A percentile compares a stretch with the other conserved stretches of the same genome.
phyloP scores from a whole-genome alignment of 257 asterid species.

The Solanum sitiens region DNA sequence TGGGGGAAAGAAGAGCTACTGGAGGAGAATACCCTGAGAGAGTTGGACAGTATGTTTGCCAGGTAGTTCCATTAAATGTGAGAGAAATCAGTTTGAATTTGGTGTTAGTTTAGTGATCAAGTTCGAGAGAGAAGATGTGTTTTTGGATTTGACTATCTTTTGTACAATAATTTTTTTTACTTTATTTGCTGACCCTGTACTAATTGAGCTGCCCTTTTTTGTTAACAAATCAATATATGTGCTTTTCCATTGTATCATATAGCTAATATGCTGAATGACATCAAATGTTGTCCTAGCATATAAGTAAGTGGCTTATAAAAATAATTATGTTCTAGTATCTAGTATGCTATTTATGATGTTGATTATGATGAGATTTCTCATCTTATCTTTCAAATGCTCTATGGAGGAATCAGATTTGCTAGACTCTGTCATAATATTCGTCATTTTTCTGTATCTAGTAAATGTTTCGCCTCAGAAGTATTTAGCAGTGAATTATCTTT shows the following conservation, averaged over 20 bases:
- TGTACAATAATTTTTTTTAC: background rate
- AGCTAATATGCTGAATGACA: background rate
- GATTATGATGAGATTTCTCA: background rate
- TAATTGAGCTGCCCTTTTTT: background rate
- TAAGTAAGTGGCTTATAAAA: background rate
- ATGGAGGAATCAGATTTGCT: background rate
- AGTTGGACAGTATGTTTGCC: slow-evolving; percentile 57
- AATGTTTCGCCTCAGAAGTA: background rate
- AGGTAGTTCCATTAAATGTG: slow-evolving; percentile 25
- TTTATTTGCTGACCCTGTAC: background rate
- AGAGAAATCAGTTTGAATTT: background rate
- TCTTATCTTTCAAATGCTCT: background rate
- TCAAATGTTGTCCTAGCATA: background rate
- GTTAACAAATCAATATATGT: background rate
- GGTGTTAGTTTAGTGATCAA: background rate
- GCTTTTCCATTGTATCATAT: background rate
- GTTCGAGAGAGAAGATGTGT: background rate
- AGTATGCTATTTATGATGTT: background rate
- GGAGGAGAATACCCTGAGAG: slow-evolving; percentile 55
- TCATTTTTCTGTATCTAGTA: background rate
- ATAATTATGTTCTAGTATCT: background rate
- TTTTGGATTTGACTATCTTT: background rate
- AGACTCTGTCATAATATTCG: background rate
- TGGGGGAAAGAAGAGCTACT: slow-evolving; percentile 31
- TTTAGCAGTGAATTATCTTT: background rate